phyloP scores from a whole-genome alignment of 805 yeast genomes.

The Limtongozyma cylindracea region DNA sequence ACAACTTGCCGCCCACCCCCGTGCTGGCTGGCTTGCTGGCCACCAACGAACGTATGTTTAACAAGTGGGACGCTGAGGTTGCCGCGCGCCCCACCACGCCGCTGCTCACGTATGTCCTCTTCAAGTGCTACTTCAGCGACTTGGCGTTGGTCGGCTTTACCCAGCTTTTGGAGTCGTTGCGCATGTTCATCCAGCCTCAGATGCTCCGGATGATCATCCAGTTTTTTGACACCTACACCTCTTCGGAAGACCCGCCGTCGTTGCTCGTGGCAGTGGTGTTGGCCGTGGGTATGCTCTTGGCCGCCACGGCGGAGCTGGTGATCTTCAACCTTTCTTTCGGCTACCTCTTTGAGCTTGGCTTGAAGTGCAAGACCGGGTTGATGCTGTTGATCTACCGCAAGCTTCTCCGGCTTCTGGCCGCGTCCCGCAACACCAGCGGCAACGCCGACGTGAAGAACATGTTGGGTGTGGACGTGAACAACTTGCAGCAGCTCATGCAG shows the following conservation, averaged over 20 bases:
- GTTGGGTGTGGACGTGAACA: conserved; percentile 46
- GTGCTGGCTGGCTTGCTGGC: too few species aligned
- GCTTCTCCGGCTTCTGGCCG: conserved; percentile 39
- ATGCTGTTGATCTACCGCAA: conserved; percentile 48
- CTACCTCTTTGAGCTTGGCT: conserved; percentile 26
- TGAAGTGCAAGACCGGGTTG: conserved; percentile 22
- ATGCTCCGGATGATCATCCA: too few species aligned
- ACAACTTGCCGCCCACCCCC: conserved; percentile 68
- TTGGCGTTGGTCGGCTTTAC: conserved; percentile 4
- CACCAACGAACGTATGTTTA: too few species aligned
- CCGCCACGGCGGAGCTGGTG: conserved; percentile 32
- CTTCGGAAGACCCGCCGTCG: conserved; percentile 3
- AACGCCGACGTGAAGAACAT: conserved; percentile 66
- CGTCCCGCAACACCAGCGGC: conserved; percentile 28
- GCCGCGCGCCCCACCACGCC: too few species aligned
- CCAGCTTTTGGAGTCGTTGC: conserved; percentile 5
- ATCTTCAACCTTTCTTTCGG: conserved; percentile 46
- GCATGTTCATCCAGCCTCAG: conserved; percentile 10
- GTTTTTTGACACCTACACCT: too few species aligned
- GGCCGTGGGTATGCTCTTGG: conserved; percentile 26
- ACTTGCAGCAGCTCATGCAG: conserved; percentile 4
- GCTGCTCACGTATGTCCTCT: conserved; percentile 1
- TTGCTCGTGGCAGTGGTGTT: conserved; percentile 6
- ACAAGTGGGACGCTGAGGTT: too few species aligned
- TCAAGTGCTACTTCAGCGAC: conserved; percentile 7